These are phyloP conservation scores for Aspergillus thermomutatus DNA, from an alignment of 2,329 filamentous ascomycete genomes.

Conservation along the genomic window DNA sequence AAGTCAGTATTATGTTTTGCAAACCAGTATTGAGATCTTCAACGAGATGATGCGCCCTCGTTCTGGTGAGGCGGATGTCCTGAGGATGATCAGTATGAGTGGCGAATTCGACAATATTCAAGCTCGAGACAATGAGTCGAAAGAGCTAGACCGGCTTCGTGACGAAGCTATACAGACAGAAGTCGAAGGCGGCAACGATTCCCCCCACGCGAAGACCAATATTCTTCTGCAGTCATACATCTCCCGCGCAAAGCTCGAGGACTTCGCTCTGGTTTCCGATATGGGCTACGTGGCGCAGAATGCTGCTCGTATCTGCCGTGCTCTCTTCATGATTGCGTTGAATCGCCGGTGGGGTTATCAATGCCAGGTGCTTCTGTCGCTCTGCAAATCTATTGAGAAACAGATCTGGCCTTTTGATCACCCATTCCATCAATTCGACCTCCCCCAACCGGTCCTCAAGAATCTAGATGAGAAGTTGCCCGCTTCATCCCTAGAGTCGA, in stretches of 20 bases:
- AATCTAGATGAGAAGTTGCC: conserved; percentile 79
- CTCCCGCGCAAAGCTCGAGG: conserved; percentile 79
- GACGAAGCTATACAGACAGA: conserved; percentile 72
- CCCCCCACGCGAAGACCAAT: conserved; percentile 87
- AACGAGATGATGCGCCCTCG: conserved; percentile 88
- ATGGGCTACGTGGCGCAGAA: conserved; percentile 95
- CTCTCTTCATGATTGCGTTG: conserved; percentile 94
- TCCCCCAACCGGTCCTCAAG: conserved; percentile 76
- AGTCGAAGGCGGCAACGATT: conserved; percentile 64
- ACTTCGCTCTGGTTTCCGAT: conserved; percentile 91
- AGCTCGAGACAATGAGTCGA: conserved; percentile 81
- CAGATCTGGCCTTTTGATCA: conserved; percentile 94
- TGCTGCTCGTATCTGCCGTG: conserved; percentile 86
- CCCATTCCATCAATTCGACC: conserved; percentile 89
- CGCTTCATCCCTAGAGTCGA: conserved; percentile 69
- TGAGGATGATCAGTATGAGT: conserved; percentile 96
- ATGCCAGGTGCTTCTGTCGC: conserved; percentile 81
- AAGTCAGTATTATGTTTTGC: conserved; percentile 93
- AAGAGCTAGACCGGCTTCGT: conserved; percentile 74
- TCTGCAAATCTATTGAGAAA: conserved; percentile 97
- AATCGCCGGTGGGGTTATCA: conserved; percentile 96
- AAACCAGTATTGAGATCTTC: conserved; percentile 93
- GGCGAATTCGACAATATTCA: conserved; percentile 98
- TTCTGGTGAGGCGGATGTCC: conserved; percentile 83
- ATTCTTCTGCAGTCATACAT: conserved; percentile 94